A percentile compares a stretch with the other conserved stretches of the same genome.
phyloP scores from a whole-genome alignment of 345 rosid genomes.

The Populus tremula region DNA sequence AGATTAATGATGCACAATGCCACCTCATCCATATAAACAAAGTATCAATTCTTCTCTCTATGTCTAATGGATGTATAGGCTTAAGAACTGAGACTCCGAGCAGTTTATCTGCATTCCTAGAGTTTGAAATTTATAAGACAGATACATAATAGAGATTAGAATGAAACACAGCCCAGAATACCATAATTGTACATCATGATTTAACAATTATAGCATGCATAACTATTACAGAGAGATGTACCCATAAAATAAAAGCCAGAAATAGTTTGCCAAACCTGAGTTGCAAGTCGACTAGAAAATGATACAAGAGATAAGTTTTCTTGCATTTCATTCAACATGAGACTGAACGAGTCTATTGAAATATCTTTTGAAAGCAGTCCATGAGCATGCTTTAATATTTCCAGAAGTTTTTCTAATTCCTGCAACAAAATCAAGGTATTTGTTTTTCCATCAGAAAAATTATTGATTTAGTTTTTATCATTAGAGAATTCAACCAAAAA shows the following conservation, averaged over 20 bases:
- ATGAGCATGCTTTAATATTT: slow-evolving; percentile 72
- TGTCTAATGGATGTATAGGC: background rate
- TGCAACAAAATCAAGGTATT: slow-evolving; percentile 37
- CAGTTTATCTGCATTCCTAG: background rate
- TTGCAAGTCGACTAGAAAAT: slow-evolving; percentile 90
- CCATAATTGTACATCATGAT: background rate
- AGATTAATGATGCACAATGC: background rate
- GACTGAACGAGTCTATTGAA: slow-evolving; percentile 70
- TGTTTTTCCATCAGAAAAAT: background rate
- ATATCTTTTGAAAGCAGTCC: slow-evolving; percentile 78
- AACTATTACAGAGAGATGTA: background rate
- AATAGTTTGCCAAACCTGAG: slow-evolving; percentile 63
- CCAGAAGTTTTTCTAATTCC: slow-evolving; percentile 88
- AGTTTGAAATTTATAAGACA: background rate
- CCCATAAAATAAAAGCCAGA: background rate
- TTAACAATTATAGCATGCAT: background rate
- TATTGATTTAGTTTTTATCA: background rate
- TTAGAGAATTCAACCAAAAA: background rate
- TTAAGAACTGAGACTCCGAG: background rate
- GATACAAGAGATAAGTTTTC: slow-evolving; percentile 94
- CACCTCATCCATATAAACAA: background rate
- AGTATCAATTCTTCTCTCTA: background rate
- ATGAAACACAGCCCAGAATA: background rate
- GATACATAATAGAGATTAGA: background rate
- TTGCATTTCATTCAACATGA: slow-evolving; percentile 94